Evolutionary conservation across 2,329 filamentous ascomycete genomes (phyloP), one percentile per base, ranked within the genome.

Genomic region (Aspergillus awamori): DNA sequence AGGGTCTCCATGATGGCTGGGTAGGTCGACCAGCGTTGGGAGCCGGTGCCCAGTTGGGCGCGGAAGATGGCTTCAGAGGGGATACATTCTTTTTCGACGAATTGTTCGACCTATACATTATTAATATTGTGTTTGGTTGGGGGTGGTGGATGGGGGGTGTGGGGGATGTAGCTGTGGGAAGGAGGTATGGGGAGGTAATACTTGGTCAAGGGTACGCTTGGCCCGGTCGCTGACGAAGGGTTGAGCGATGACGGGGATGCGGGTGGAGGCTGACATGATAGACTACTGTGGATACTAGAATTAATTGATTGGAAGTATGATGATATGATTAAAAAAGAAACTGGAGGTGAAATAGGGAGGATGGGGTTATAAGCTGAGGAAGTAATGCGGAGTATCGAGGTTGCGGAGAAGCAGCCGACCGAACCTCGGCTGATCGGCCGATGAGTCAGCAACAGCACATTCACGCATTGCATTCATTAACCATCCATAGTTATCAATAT

Each of bases 11-110:
- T 86, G 70, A 98, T 84, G 45, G 83, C 76, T 0, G 95, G 94
- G 75, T 96, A 90, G 41, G 83, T 80, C 67, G 89, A 85, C 90
- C 94, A 98, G 82, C 94, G 87, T 64, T 86, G 80, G 53, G 88
- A 83, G 65, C 91, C 92, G 62, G 88, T 79, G 69, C 92, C 93
- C 58, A 96, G 83, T 79, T 96, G 91, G 69, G 92, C 91, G 60
- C 87, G 81, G 76, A 90, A 89, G 66, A 97, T 85, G 60, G 89
- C 82, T 74, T 98, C 94, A 75, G 92, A 91, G 63, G 90, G 90
- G 67, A 93, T 89, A 77, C 91, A 99, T 83, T 97, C 93, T 79
- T 97, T 93, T 75, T 98, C 91, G 69, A 99, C 95, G 72, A 99
- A 99, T 78, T 93, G 92, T 82, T 94, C 92, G 68, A 99, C 91